Evolutionary conservation across 495 filamentous ascomycete species (phyloP).

Genomic region (Diplogelasinospora grovesii): DNA sequence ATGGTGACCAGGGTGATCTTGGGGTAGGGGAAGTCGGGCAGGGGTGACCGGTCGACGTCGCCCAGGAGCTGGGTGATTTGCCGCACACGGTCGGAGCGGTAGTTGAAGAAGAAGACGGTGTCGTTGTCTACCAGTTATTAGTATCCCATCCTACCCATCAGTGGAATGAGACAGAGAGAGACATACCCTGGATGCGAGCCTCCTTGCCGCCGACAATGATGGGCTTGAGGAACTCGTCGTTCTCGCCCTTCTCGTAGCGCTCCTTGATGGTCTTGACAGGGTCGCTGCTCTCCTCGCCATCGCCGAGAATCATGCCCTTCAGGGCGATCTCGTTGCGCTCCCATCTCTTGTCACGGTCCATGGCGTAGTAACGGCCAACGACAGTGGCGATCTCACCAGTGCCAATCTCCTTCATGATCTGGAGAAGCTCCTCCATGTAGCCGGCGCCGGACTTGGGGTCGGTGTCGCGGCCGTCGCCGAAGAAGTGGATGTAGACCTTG

Average conservation of each 20-base stretch:
- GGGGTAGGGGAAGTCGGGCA: constrained; percentile 89
- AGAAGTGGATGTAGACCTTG: constrained; percentile 96
- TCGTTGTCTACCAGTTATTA: constrained; percentile 60
- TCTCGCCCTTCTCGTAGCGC: constrained; percentile 80
- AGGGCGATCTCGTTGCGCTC: constrained; percentile 85
- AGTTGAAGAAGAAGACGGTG: constrained; percentile 99
- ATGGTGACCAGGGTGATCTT: constrained; percentile 92
- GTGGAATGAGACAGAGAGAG: background rate
- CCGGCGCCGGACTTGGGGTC: constrained; percentile 85
- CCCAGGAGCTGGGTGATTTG: constrained; percentile 94
- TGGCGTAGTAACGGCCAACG: constrained; percentile 94
- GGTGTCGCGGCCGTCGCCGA: constrained; percentile 94
- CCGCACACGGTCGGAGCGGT: constrained; percentile 95
- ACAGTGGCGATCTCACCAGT: constrained; percentile 85
- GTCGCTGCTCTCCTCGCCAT: constrained; percentile 79
- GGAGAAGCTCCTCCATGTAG: constrained; percentile 79
- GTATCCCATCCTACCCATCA: background rate
- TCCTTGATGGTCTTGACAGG: constrained; percentile 81
- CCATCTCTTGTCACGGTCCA: constrained; percentile 99
- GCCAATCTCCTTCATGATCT: constrained; percentile 73
- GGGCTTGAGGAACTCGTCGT: constrained; percentile 96
- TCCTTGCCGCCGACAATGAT: constrained; percentile 89
- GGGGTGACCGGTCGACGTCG: constrained; percentile 81
- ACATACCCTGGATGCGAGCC: constrained; percentile 69
- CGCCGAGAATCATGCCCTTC: constrained; percentile 76